These are phyloP conservation scores for Carex scoparia DNA, from an alignment of 176 grass and related monocot genomes.

Conservation along the genomic window DNA sequence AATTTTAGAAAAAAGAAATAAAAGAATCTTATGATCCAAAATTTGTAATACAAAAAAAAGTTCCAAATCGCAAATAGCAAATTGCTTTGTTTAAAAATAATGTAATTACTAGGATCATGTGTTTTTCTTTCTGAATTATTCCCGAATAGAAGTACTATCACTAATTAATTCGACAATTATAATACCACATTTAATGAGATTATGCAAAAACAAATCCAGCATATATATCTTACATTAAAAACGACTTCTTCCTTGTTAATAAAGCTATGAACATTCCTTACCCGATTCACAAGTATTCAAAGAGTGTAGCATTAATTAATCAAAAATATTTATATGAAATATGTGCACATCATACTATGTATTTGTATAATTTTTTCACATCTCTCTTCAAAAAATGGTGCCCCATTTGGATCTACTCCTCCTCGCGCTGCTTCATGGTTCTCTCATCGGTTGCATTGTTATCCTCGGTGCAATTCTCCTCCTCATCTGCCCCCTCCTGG, in stretches of 20 bases:
- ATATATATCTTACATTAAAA: not conserved
- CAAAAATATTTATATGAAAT: not conserved
- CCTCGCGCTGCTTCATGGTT: constrained; percentile 40
- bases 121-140: not conserved
- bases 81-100: not conserved
- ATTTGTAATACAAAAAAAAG: too few relatives aligned
- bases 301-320: not conserved
- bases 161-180: not conserved
- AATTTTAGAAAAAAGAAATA: not conserved
- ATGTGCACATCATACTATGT: not conserved
- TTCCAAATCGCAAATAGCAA: not conserved
- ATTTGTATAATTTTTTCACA: not conserved
- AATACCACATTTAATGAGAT: not conserved
- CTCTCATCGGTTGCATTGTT: constrained; percentile 31
- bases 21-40: too few relatives aligned
- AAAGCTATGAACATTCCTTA: constrained; percentile 3
- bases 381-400: constrained; percentile 10
- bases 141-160: not conserved
- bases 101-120: not conserved
- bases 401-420: constrained; percentile 63
- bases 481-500: constrained; percentile 29
- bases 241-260: not conserved
- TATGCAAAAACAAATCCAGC: not conserved
- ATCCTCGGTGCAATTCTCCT: constrained; percentile 20
- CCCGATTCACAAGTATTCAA: not conserved